Conservation (phyloP, 2,329 filamentous ascomycete genomes). For the Colletotrichum eremochloae region DNA sequence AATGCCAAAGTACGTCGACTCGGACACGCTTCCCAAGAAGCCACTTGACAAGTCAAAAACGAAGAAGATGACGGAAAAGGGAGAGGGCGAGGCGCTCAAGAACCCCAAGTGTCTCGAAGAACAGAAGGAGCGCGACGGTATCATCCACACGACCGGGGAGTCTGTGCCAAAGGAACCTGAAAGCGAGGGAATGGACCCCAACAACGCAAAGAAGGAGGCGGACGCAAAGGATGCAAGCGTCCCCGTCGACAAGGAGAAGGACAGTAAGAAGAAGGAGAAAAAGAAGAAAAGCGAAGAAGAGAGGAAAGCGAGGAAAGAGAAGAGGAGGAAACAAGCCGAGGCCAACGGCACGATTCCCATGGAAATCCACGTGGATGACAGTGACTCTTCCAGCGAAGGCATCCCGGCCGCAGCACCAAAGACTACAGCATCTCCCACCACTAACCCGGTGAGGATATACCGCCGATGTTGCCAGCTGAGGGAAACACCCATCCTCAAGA, state of each 20-base stretch:
- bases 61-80: constrained; percentile 75
- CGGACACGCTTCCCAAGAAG: constrained; percentile 58
- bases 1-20: constrained; percentile 81
- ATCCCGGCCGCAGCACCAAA: constrained; percentile 70
- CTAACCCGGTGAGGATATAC: constrained; percentile 93
- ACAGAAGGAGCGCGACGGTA: constrained; percentile 62
- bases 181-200: constrained; percentile 50
- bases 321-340: constrained; percentile 85
- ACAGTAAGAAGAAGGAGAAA: constrained; percentile 88
- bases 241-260: constrained; percentile 54
- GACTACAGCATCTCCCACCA: constrained; percentile 74
- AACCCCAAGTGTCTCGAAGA: constrained; percentile 71
- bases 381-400: constrained; percentile 65
- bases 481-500: constrained; percentile 92
- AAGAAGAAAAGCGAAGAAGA: constrained; percentile 96
- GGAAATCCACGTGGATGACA: constrained; percentile 81
- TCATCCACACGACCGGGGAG: constrained; percentile 58
- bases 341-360: constrained; percentile 89
- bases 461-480: constrained; percentile 93
- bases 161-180: constrained; percentile 55
- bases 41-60: constrained; percentile 67
- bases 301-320: constrained; percentile 91
- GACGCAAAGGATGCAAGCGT: constrained; percentile 43
- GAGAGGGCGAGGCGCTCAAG: constrained; percentile 82
- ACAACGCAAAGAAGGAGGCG: constrained; percentile 45